A percentile compares a stretch with the other conserved stretches of the same genome.
These are phyloP conservation scores for Lipomyces yamanashiensis DNA, from an alignment of 805 yeast species.

Conservation along the genomic window DNA sequence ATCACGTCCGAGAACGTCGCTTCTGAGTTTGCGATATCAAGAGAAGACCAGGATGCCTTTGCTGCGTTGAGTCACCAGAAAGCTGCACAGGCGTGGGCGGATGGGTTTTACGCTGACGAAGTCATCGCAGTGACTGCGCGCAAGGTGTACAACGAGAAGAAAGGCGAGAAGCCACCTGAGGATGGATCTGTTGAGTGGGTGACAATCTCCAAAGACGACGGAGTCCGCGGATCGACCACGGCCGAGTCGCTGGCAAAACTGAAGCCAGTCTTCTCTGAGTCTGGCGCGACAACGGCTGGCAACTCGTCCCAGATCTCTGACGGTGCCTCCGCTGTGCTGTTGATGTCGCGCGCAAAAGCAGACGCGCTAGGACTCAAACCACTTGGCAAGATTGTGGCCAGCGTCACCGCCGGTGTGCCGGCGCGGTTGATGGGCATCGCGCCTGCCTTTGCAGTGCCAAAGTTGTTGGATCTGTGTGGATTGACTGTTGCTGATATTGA, in stretches of 20 bases:
- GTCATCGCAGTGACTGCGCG: slow-evolving; percentile 61
- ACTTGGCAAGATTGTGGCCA: slow-evolving; percentile 75
- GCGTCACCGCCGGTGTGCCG: slow-evolving; percentile 90
- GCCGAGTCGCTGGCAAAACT: slow-evolving; percentile 43
- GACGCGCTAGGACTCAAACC: slow-evolving; percentile 78
- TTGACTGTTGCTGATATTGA: slow-evolving; percentile 65
- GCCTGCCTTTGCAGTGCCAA: slow-evolving; percentile 85
- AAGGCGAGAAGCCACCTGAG: slow-evolving; percentile 27
- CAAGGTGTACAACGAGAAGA: slow-evolving; percentile 10
- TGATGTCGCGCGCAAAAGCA: slow-evolving; percentile 75
- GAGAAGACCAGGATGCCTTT: slow-evolving; percentile 74
- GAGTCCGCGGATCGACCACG: slow-evolving; percentile 43
- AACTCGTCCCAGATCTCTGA: slow-evolving; percentile 89
- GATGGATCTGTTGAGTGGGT: slow-evolving; percentile 19
- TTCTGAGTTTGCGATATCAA: slow-evolving; percentile 56
- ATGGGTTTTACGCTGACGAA: slow-evolving; percentile 73
- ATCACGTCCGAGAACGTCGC: slow-evolving; percentile 84
- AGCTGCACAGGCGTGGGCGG: slow-evolving; percentile 65
- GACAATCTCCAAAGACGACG: slow-evolving; percentile 44
- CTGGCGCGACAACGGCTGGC: slow-evolving; percentile 91
- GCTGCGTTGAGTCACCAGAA: slow-evolving; percentile 75
- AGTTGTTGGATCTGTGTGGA: slow-evolving; percentile 78
- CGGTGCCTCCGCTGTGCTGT: slow-evolving; percentile 86
- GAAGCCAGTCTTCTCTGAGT: slow-evolving; percentile 54
- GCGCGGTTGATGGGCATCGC: slow-evolving; percentile 89